Evolutionary conservation across 1,284 basidiomycete genomes (phyloP), one percentile per base, ranked within the genome.

Genomic region (Leccinum proliferum): DNA sequence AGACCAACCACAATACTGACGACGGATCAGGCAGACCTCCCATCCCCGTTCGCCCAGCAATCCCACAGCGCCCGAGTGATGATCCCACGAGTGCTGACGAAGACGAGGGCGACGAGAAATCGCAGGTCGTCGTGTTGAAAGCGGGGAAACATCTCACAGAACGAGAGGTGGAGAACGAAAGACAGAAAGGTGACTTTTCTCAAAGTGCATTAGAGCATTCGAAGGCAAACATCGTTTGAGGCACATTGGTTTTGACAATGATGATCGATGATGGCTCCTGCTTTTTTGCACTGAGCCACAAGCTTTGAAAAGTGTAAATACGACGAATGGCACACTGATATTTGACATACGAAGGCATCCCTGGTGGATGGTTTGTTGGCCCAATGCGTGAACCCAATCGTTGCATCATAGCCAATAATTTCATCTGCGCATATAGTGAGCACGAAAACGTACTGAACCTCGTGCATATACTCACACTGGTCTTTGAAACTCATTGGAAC

Each of bases 151-250:
- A 95, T 76, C 77, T 95, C 58, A 86, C 81, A 4, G 86, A 82
- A 64, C 76, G 82, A 59, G 90, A 95, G 69, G 92, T 82, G 3
- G 89, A 91, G 79, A 88, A 90, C 68, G 83, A 92, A 69, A 81
- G 83, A 61, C 82, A 90, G 59, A 85, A 83, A 81, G 90, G 93
- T 93, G 12, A 70, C 57, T 81, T 76, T 34, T 57, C 92, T 79
- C 88, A 96, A 6, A 95, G 75, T 2, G 92, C 90, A 71, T 96
- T 96, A n/a, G 74, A 76, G 70, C 92, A 93, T 74, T 96, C 94
- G 68, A 94, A 94, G 3, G 89, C 84, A 63, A 95, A 84, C 81
- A 96, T 85, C 0, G 92, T 93, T 75, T 94, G 89, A 3, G 86
- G 83, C 18, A 90, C 80, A 71, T 95, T 95, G n/a, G 88, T 91